Percentiles rank a stretch among this genome's conserved stretches.
Evolutionary conservation across 2,329 filamentous ascomycete genomes (phyloP).

Genomic region (Claviceps capensis): DNA sequence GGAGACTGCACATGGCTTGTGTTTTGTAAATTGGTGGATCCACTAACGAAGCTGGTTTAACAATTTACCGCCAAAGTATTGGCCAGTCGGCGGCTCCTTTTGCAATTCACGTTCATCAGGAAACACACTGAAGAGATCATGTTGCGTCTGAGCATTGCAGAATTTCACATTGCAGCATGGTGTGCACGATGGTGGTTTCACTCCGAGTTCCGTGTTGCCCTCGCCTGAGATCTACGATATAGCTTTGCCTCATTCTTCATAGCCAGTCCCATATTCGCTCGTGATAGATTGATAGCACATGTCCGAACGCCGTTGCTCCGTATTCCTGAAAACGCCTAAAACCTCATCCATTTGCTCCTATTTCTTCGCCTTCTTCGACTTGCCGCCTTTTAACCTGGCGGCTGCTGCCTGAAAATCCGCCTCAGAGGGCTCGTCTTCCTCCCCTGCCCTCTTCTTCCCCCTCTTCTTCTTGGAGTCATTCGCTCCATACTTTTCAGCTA

Average conservation of each 20-base stretch:
- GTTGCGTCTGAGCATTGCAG: too few species aligned
- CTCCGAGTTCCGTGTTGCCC: background rate
- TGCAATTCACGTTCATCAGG: too few species aligned
- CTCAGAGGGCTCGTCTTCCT: constrained; percentile 47
- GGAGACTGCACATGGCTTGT: background rate
- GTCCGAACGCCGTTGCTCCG: background rate
- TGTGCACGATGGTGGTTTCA: background rate
- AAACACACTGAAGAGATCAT: too few species aligned
- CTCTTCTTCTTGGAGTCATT: constrained; percentile 30
- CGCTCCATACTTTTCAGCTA: constrained; percentile 64
- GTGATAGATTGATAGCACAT: background rate
- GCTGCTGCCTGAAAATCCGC: constrained; percentile 47
- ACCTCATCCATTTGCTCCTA: background rate
- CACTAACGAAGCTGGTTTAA: background rate
- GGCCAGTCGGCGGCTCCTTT: too few species aligned
- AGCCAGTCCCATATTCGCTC: background rate
- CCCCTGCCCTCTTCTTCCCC: constrained; percentile 38
- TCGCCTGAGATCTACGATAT: background rate
- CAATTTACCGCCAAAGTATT: too few species aligned
- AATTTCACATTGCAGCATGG: background rate
- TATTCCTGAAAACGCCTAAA: background rate
- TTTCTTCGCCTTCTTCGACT: constrained; percentile 7
- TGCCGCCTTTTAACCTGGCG: constrained; percentile 26
- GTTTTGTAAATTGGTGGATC: background rate
- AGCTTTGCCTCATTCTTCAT: background rate